Conservation (phyloP, 192 early-diverging fungal species). For the Backusella sp. region DNA sequence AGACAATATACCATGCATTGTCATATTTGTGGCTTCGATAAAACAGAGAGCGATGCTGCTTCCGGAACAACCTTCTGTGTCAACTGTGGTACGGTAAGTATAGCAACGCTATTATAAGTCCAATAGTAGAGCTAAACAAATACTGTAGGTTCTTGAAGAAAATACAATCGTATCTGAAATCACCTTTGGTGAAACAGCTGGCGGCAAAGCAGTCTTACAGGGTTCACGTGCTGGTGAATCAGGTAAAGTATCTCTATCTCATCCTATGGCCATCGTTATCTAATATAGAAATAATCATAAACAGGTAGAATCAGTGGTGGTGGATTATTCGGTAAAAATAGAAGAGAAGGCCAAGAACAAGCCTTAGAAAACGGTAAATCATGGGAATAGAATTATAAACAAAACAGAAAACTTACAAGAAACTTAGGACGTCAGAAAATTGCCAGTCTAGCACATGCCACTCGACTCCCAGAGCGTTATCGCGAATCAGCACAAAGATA, state of each 20-base stretch:
- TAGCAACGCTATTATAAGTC: no score
- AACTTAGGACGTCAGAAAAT: slow-evolving; percentile 68
- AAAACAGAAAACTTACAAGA: no score
- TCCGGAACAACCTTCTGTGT: slow-evolving; percentile 30
- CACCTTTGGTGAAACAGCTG: slow-evolving; percentile 81
- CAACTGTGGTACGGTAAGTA: slow-evolving; percentile 20
- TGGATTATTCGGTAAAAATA: slow-evolving; percentile 45
- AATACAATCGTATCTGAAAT: slow-evolving; percentile 92
- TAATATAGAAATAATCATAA: not conserved
- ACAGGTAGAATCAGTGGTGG: slow-evolving; percentile 41
- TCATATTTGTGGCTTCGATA: slow-evolving; percentile 28
- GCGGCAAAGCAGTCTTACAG: slow-evolving; percentile 81
- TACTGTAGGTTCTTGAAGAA: slow-evolving; percentile 81
- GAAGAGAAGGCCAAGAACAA: slow-evolving; percentile 67
- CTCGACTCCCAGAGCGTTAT: slow-evolving; percentile 72
- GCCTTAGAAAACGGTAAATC: slow-evolving; percentile 55
- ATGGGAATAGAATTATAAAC: no score
- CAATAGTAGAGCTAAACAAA: no score
- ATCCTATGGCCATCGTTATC: no score
- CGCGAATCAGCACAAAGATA: slow-evolving; percentile 81
- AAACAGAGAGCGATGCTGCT: slow-evolving; percentile 18
- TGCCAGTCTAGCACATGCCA: slow-evolving; percentile 65
- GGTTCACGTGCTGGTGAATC: slow-evolving; percentile 58
- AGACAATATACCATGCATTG: slow-evolving; percentile 14
- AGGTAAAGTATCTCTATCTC: not conserved